Percentiles rank a stretch among this genome's conserved stretches.
These are phyloP conservation scores for Gymnopilus dilepis DNA, from an alignment of 768 basidiomycete species.

Conservation along the genomic window DNA sequence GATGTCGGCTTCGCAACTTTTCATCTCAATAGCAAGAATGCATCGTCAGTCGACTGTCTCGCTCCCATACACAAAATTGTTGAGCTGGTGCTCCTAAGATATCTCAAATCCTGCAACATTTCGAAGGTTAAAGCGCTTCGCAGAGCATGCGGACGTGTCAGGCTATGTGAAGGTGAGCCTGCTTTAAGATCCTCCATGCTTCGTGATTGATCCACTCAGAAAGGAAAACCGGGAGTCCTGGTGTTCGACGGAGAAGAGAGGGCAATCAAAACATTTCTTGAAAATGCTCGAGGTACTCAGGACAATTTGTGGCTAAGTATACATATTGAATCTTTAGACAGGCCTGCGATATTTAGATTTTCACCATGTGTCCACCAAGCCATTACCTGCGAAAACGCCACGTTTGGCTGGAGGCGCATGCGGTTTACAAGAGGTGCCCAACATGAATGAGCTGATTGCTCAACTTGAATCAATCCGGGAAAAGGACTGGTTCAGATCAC, in stretches of 20 bases:
- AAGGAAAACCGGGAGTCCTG: constrained; percentile 48
- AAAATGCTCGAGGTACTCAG: constrained; percentile 39
- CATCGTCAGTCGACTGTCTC: constrained; percentile 39
- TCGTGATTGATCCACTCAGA: constrained; percentile 27
- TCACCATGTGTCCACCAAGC: constrained; percentile 44
- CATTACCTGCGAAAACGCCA: constrained; percentile 20
- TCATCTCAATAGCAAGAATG: constrained; percentile 40
- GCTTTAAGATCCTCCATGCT: background rate
- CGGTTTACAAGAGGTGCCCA: constrained; percentile 42
- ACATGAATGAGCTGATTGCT: constrained; percentile 39
- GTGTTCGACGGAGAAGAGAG: constrained; percentile 44
- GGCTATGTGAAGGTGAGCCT: constrained; percentile 45
- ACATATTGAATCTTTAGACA: constrained; percentile 12
- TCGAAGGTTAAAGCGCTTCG: constrained; percentile 44
- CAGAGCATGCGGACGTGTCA: constrained; percentile 40
- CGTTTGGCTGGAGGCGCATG: constrained; percentile 31
- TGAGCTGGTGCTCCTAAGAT: constrained; percentile 27
- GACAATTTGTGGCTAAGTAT: background rate
- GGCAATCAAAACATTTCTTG: constrained; percentile 42
- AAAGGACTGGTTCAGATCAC: constrained; percentile 43
- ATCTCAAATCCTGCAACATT: constrained; percentile 47
- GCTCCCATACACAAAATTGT: background rate
- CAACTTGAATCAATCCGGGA: constrained; percentile 37
- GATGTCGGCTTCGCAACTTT: constrained; percentile 7
- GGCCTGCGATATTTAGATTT: constrained; percentile 50